Evolutionary conservation across 768 basidiomycete species (phyloP).

Genomic region (Pisolithus sp.): DNA sequence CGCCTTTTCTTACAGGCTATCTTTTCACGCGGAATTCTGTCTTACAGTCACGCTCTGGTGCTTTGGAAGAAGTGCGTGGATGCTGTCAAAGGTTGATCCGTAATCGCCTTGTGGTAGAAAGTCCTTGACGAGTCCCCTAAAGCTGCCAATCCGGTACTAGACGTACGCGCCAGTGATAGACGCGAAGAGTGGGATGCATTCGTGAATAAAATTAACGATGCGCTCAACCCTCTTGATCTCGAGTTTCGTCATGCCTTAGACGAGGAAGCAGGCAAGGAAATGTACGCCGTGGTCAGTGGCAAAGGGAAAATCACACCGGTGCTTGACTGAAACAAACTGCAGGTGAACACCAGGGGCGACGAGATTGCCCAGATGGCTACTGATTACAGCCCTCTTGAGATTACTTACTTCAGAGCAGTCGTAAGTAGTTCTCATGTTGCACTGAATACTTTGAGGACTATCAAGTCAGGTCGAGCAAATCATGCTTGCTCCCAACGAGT

Average conservation of each 20-base stretch:
- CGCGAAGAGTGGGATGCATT: slow-evolving; percentile 55
- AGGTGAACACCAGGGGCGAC: slow-evolving; percentile 81
- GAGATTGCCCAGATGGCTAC: slow-evolving; percentile 81
- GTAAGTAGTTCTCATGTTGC: slow-evolving; percentile 35
- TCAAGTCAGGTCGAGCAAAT: slow-evolving; percentile 72
- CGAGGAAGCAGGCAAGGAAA: slow-evolving; percentile 55
- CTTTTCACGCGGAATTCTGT: slow-evolving; percentile 62
- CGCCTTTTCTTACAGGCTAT: slow-evolving; percentile 76
- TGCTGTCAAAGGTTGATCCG: slow-evolving; percentile 54
- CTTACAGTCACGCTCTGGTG: slow-evolving; percentile 54
- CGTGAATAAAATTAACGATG: slow-evolving; percentile 50
- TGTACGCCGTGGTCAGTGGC: slow-evolving; percentile 61
- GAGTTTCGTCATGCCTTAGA: slow-evolving; percentile 62
- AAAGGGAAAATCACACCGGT: not conserved
- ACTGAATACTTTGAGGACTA: not conserved
- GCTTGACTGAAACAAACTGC: not conserved
- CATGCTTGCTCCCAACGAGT: slow-evolving; percentile 68
- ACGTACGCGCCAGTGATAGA: slow-evolving; percentile 35
- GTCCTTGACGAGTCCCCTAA: slow-evolving; percentile 3
- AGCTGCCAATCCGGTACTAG: slow-evolving; percentile 52
- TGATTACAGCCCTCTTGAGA: slow-evolving; percentile 72
- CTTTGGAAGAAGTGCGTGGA: slow-evolving; percentile 65
- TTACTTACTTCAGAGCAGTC: slow-evolving; percentile 77
- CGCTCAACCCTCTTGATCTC: slow-evolving; percentile 64
- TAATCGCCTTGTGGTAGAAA: too few species aligned